A percentile compares a stretch with the other conserved stretches of the same genome.
Evolutionary conservation across 805 yeast species (phyloP).

Genomic region (Schwanniomyces yamadae): DNA sequence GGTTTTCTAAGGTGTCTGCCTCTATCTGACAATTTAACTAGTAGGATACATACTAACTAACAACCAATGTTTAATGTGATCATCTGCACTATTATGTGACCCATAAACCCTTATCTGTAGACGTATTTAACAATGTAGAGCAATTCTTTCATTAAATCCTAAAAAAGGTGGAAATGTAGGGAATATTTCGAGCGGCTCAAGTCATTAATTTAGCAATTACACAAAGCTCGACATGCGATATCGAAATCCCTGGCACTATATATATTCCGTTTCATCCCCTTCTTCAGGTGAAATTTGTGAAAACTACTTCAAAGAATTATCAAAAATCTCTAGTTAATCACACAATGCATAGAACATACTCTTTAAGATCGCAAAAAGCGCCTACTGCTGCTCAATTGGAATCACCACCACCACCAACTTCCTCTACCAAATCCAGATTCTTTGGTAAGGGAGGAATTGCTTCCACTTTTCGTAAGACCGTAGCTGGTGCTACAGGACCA

Average conservation of each 20-base stretch:
- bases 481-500: constrained; percentile 81
- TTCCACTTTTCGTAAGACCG: constrained; percentile 61
- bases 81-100: too few relatives aligned
- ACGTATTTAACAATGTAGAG: too few relatives aligned
- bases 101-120: too few relatives aligned
- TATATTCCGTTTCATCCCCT: constrained; percentile 4
- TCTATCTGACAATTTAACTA: too few relatives aligned
- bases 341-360: constrained; percentile 95
- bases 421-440: constrained; percentile 84
- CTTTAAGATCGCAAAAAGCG: constrained; percentile 91
- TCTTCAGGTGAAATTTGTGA: background rate
- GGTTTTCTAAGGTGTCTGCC: too few relatives aligned
- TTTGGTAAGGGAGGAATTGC: constrained; percentile 79
- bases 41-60: too few relatives aligned
- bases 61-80: too few relatives aligned
- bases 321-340: too few relatives aligned
- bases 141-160: too few relatives aligned
- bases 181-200: constrained; percentile 2
- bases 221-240: background rate
- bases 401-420: constrained; percentile 93
- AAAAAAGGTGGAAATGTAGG: background rate
- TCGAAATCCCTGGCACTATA: constrained; percentile 1
- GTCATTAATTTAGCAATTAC: constrained; percentile 8
- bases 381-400: constrained; percentile 96
- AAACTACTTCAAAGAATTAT: background rate